phyloP scores from a whole-genome alignment of 2,329 filamentous ascomycete species.

The Chrysosporium keratinophilum region DNA sequence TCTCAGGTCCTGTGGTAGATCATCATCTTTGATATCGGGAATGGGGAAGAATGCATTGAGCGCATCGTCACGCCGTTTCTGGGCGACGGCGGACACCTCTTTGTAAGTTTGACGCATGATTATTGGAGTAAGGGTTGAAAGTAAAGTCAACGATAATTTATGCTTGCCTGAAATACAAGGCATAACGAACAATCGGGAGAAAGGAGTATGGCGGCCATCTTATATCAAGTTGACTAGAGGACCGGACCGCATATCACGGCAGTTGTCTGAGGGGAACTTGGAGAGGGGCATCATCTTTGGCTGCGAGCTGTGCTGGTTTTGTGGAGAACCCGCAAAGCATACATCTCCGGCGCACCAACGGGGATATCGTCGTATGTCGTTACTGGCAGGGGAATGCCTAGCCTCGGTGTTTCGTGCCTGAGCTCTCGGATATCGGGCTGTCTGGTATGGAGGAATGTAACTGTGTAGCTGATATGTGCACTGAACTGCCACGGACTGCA shows the following conservation, averaged over 20 bases:
- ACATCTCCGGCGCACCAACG: not conserved
- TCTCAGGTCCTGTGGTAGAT: conserved; percentile 16
- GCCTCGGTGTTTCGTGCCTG: not conserved
- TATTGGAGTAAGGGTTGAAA: not conserved
- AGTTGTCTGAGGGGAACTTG: not conserved
- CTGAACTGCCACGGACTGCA: too few relatives aligned
- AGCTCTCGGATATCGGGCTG: not conserved
- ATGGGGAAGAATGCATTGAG: conserved; percentile 20
- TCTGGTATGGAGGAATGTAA: too few relatives aligned
- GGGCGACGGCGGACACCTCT: conserved; percentile 30
- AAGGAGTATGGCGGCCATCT: not conserved
- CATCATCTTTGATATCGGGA: conserved; percentile 15
- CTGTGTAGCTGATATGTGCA: too few relatives aligned
- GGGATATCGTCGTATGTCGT: not conserved
- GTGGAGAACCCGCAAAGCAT: not conserved
- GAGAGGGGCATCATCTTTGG: not conserved
- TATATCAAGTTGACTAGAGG: not conserved
- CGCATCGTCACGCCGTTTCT: conserved; percentile 25
- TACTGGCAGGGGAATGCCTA: not conserved
- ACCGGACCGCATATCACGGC: conserved; percentile 6
- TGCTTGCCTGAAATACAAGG: not conserved
- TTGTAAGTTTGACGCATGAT: conserved; percentile 28
- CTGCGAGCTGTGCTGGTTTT: not conserved
- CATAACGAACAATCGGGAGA: not conserved
- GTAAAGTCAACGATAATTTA: not conserved